Base-by-base conservation (phyloP, 2,329 filamentous ascomycete genomes). In the Epichloe elymi region DNA sequence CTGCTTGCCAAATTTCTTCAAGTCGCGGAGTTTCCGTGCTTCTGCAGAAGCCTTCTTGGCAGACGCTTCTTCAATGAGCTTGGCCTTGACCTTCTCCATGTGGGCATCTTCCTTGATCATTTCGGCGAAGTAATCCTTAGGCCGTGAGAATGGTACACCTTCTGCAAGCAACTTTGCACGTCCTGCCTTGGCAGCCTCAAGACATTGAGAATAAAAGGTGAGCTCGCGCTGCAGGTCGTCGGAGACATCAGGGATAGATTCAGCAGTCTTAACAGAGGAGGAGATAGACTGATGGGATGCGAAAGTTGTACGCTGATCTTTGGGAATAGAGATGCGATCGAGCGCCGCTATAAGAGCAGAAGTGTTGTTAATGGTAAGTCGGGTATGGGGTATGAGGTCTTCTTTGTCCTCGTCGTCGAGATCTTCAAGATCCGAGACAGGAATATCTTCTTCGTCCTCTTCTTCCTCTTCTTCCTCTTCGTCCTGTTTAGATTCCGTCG, bases 1-100 rank as follows among this genome's bases (percentile, higher is more conserved):
- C 68, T 95, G 88, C 74, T 98, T 98, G 66, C 93, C 93, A 66
- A 97, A 98, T 73, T 97, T 98, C 82, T 96, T 97, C 62, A 97
- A 75, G 67, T 98, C 93, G 56, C 93, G 79, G 73, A 91, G 84
- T 71, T 89, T 89, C 65, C 89, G 81, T 6, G 93, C 93, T 69
- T 98, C 93, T 23, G 86, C 83, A 30, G 88, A 80, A 1, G 93
- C 91, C 74, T 95, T 95, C 77, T 95, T 95, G 55, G 82, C 76
- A 11, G 91, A 87, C 0, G 91, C 93, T 63, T 94, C 88, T 62
- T 97, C 90, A 55, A 95, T 78, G 61, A 97, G 74, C 76, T 94
- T 95, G 63, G 84, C 81, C 76, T 94, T 94, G 66, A 98, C 87
- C 76, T 87, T 90, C 65, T 87, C 87, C 93, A 98, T 98, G 69